These are phyloP conservation scores for Epichloe aotearoae DNA, from an alignment of 2,329 filamentous ascomycete genomes.

Conservation along the genomic window DNA sequence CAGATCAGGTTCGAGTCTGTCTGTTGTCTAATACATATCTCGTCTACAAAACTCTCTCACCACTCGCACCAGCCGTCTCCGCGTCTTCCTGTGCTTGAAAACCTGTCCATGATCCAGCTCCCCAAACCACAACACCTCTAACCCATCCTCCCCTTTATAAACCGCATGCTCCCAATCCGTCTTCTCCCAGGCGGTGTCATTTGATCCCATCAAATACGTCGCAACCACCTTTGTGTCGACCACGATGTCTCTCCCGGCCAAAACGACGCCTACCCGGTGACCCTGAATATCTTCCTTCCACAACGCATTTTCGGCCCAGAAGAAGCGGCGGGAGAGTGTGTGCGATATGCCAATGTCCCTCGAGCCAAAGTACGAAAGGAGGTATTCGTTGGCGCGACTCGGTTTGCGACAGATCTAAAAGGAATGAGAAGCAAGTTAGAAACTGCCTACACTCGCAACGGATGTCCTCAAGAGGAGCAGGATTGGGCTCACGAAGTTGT, in stretches of 20 bases:
- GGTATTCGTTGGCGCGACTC: conserved; percentile 39
- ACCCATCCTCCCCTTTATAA: conserved; percentile 23
- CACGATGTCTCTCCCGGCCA: conserved; percentile 40
- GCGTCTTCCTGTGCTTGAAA: conserved; percentile 25
- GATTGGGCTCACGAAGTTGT: conserved; percentile 36
- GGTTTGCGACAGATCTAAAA: conserved; percentile 25
- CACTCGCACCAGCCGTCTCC: conserved; percentile 15
- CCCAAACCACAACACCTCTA: conserved; percentile 42
- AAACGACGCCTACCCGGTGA: conserved; percentile 30
- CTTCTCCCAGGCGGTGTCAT: conserved; percentile 3
- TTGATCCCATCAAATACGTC: conserved; percentile 29
- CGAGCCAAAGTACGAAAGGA: conserved; percentile 46
- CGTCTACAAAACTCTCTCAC: not conserved
- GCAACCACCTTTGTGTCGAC: conserved; percentile 39
- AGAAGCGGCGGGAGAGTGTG: conserved; percentile 43
- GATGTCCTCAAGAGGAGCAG: not conserved
- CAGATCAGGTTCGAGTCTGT: no score
- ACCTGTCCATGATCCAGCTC: conserved; percentile 44
- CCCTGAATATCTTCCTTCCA: conserved; percentile 42
- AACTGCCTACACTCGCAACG: no score
- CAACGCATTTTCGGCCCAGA: conserved; percentile 47
- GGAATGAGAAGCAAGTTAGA: no score
- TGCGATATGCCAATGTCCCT: conserved; percentile 46
- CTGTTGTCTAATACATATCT: no score
- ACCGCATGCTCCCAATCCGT: conserved; percentile 7